These are phyloP conservation scores for Corynascus novoguineensis DNA, from an alignment of 495 filamentous ascomycete genomes.

Conservation along the genomic window DNA sequence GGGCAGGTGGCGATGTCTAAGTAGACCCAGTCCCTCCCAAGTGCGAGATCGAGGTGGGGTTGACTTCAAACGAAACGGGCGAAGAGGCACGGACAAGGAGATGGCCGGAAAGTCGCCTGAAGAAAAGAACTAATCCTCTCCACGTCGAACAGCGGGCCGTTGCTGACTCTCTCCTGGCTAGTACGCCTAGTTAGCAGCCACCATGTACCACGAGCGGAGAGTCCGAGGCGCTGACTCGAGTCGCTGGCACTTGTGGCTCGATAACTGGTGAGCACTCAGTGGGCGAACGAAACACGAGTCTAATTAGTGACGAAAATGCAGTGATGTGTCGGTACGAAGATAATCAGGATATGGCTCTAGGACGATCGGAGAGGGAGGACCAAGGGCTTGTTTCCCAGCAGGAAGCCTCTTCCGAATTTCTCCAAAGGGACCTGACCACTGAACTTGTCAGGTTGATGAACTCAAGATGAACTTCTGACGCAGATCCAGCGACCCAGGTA, in stretches of 20 bases:
- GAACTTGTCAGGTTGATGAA: neutral
- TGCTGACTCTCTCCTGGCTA: neutral
- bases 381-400: neutral
- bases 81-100: conserved; percentile 6
- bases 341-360: too few species aligned
- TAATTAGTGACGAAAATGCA: neutral
- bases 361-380: neutral
- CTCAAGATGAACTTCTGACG: neutral
- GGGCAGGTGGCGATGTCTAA: conserved; percentile 18
- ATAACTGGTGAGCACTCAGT: neutral
- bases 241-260: neutral
- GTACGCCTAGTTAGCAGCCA: too few species aligned
- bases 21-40: neutral
- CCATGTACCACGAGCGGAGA: neutral
- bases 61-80: neutral
- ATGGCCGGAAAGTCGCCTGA: neutral
- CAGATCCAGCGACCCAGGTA: neutral
- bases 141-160: neutral
- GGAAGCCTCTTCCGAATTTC: neutral
- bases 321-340: too few species aligned
- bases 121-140: neutral
- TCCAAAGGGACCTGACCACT: neutral
- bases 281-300: neutral
- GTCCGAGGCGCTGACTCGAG: neutral
- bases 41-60: conserved; percentile 16